Conservation (phyloP, 2,329 filamentous ascomycete species). For the Lecanicillium sp. region DNA sequence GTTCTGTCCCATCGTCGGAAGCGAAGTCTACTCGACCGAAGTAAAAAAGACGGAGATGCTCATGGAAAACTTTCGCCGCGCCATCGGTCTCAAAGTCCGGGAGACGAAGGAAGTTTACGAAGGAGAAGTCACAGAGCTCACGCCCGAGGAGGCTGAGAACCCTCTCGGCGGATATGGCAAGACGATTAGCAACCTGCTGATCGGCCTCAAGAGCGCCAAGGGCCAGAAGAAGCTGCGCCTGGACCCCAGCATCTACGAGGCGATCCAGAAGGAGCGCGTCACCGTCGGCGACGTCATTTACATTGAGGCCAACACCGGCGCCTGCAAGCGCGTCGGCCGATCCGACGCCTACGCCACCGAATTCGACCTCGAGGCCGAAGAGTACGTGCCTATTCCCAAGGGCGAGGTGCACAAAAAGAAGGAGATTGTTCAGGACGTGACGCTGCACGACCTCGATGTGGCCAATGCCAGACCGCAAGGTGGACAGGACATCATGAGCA, state of each 20-base stretch:
- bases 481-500: conserved; percentile 99
- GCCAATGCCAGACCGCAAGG: conserved; percentile 93
- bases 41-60: conserved; percentile 99
- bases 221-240: conserved; percentile 96
- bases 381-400: conserved; percentile 98
- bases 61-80: conserved; percentile 98
- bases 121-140: conserved; percentile 95
- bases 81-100: conserved; percentile 92
- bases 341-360: conserved; percentile 97
- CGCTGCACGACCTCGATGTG: conserved; percentile 91
- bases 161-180: conserved; percentile 93
- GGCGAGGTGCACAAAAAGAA: conserved; percentile 99
- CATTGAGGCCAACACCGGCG: conserved; percentile 97
- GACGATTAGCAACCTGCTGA: conserved; percentile 92
- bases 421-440: conserved; percentile 98
- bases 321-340: conserved; percentile 92
- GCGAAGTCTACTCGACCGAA: conserved; percentile 95
- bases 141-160: conserved; percentile 96
- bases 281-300: conserved; percentile 97
- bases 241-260: conserved; percentile 98
- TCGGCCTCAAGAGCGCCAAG: conserved; percentile 90
- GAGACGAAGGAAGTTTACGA: conserved; percentile 99
- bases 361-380: conserved; percentile 96
- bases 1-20: conserved; percentile 96
- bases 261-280: conserved; percentile 96